A percentile compares a stretch with the other conserved stretches of the same genome.
phyloP scores from a whole-genome alignment of 2,329 filamentous ascomycete species.

The Nemania serpens region DNA sequence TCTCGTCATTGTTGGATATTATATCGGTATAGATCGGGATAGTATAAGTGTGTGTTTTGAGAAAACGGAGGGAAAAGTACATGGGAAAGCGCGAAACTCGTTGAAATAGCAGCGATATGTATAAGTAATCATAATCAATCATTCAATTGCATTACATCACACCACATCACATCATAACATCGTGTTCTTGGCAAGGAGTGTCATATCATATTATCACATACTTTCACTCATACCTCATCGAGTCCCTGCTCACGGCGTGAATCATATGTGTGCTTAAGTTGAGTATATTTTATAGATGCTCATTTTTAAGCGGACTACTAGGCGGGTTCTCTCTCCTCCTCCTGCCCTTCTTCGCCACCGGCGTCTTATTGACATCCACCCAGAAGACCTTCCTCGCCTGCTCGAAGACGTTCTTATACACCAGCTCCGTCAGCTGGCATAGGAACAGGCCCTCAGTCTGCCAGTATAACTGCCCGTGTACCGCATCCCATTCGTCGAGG shows the following conservation, averaged over 20 bases:
- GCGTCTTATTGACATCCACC: background rate
- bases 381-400: background rate
- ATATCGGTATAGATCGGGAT: background rate
- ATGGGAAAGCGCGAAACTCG: too few relatives aligned
- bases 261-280: too few relatives aligned
- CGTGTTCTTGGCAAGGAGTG: too few relatives aligned
- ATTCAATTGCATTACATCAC: too few relatives aligned
- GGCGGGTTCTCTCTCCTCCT: too few relatives aligned
- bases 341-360: background rate
- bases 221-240: background rate
- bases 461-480: background rate
- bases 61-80: too few relatives aligned
- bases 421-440: background rate
- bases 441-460: conserved; percentile 16
- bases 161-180: too few relatives aligned
- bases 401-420: background rate
- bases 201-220: background rate
- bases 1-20: background rate
- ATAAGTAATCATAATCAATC: too few relatives aligned
- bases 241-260: background rate
- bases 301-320: background rate
- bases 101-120: too few relatives aligned
- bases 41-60: background rate
- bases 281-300: background rate
- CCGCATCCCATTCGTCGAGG: background rate